Evolutionary conservation across 75 land plant species (phyloP).

Genomic region (Sequoiadendron giganteum): DNA sequence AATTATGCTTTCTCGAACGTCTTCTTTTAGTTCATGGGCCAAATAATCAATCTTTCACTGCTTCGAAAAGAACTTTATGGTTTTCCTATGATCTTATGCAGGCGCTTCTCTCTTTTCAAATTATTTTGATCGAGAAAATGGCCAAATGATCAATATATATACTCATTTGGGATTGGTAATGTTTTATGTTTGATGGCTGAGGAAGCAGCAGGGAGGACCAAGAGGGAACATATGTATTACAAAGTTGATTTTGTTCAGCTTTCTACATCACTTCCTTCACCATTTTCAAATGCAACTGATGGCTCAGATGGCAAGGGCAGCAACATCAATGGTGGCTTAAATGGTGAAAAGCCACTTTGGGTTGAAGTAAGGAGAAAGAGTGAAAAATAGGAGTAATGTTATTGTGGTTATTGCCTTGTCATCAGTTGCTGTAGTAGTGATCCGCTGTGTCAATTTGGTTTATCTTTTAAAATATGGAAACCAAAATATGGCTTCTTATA

Average conservation of each 20-base stretch:
- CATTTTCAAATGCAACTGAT: constrained; percentile 11
- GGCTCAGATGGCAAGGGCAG: constrained; percentile 11
- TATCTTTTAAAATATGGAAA: constrained; percentile 48
- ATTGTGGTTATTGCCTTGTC: constrained; percentile 57
- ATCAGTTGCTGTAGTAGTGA: constrained; percentile 42
- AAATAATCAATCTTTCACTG: too few species aligned
- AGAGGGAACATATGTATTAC: too few species aligned
- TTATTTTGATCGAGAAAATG: too few species aligned
- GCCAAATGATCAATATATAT: too few species aligned
- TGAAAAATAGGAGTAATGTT: constrained; percentile 35
- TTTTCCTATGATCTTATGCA: too few species aligned
- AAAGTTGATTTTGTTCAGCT: constrained; percentile 9
- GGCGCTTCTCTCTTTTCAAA: too few species aligned
- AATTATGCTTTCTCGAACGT: too few species aligned
- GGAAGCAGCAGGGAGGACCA: too few species aligned
- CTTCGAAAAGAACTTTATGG: too few species aligned
- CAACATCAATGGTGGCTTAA: constrained; percentile 12
- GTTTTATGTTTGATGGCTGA: too few species aligned
- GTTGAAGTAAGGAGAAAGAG: constrained; percentile 45
- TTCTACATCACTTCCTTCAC: constrained; percentile 42
- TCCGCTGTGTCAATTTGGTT: constrained; percentile 37
- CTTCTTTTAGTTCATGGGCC: too few species aligned
- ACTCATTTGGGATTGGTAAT: too few species aligned
- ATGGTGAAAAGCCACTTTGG: constrained; percentile 45
- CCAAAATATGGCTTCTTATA: constrained; percentile 45